Conservation (phyloP, 1,139 yeast genomes). For the Hyphopichia wangnamkhiaoensis region DNA sequence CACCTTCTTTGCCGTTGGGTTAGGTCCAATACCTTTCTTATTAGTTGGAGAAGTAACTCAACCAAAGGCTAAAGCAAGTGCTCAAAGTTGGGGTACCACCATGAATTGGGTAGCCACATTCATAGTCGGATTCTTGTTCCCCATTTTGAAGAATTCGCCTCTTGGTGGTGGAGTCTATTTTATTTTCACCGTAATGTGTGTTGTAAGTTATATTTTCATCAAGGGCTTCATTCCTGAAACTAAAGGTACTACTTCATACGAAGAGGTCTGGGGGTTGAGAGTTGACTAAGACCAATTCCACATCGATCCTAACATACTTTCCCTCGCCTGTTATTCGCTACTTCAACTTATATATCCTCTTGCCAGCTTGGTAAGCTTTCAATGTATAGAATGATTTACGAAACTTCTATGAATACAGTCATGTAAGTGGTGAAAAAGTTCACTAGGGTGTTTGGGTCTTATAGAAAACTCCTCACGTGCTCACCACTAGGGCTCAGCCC, state of each 20-base stretch:
- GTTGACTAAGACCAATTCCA: conserved; percentile 3
- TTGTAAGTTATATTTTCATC: conserved; percentile 49
- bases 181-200: conserved; percentile 63
- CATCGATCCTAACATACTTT: too few relatives aligned
- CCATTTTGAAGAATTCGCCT: conserved; percentile 56
- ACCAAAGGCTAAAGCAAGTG: conserved; percentile 73
- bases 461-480: too few relatives aligned
- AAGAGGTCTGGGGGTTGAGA: conserved; percentile 56
- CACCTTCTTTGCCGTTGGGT: conserved; percentile 82
- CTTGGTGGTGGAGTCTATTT: conserved; percentile 83
- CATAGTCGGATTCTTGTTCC: conserved; percentile 77
- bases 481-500: too few relatives aligned
- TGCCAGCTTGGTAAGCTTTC: too few relatives aligned
- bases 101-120: conserved; percentile 93
- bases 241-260: conserved; percentile 60
- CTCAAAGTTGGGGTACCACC: conserved; percentile 91
- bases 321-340: too few relatives aligned
- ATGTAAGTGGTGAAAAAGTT: too few relatives aligned
- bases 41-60: conserved; percentile 89
- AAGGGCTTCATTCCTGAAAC: conserved; percentile 70
- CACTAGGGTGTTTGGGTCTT: too few relatives aligned
- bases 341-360: too few relatives aligned
- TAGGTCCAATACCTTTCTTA: conserved; percentile 94
- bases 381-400: too few relatives aligned
- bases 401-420: too few relatives aligned